These are phyloP conservation scores for Vitis vinifera DNA, from an alignment of 164 flowering plant species.

Conservation along the genomic window ASM3070453v1 NC_081822.1:1966501-1967000, in stretches of 20 bases:
- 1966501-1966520: background rate
- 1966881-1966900: too few species aligned
- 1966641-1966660: slow-evolving; percentile 76
- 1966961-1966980: background rate
- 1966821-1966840: too few species aligned
- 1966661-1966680: slow-evolving; percentile 82
- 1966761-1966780: background rate
- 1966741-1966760: background rate
- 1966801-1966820: background rate
- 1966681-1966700: slow-evolving; percentile 70
- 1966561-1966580: slow-evolving; percentile 87
- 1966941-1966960: too few species aligned
- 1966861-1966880: too few species aligned
- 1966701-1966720: slow-evolving; percentile 65
- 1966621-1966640: slow-evolving; percentile 76
- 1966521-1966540: slow-evolving; percentile 27
- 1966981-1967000: background rate
- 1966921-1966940: too few species aligned
- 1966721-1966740: slow-evolving; percentile 49
- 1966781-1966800: background rate
- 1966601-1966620: slow-evolving; percentile 74
- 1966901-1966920: too few species aligned
- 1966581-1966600: slow-evolving; percentile 69
- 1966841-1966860: too few species aligned
- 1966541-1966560: slow-evolving; percentile 67